These are phyloP conservation scores for Yarrowia deformans DNA, from an alignment of 805 yeast genomes.

Conservation along the genomic window DNA sequence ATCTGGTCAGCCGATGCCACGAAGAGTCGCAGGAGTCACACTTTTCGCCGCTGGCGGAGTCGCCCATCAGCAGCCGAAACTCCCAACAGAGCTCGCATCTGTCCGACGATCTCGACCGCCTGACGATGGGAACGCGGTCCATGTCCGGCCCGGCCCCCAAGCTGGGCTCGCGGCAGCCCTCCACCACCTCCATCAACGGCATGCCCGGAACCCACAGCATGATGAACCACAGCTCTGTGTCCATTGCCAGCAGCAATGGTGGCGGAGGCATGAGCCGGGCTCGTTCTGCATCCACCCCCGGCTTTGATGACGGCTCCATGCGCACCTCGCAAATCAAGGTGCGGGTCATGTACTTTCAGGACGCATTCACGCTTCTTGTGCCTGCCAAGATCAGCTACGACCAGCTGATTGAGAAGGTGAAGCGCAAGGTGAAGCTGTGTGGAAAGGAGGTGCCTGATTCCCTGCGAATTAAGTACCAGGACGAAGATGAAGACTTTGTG, in stretches of 20 bases:
- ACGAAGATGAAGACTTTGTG: conserved; percentile 95
- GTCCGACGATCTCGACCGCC: conserved; percentile 39
- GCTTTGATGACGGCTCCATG: conserved; percentile 13
- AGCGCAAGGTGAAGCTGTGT: conserved; percentile 61
- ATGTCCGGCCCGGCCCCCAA: conserved; percentile 32
- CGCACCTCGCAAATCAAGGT: conserved; percentile 47
- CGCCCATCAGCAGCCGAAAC: conserved; percentile 33
- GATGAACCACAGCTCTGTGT: conserved; percentile 35
- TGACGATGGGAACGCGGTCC: conserved; percentile 31
- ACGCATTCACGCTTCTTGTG: conserved; percentile 69
- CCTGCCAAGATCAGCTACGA: conserved; percentile 59
- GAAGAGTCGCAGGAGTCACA: conserved; percentile 14
- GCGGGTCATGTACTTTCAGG: conserved; percentile 50
- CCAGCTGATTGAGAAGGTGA: conserved; percentile 65
- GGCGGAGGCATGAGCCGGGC: conserved; percentile 29
- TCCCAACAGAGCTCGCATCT: conserved; percentile 39
- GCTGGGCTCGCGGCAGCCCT: conserved; percentile 16
- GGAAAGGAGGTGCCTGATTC: conserved; percentile 56
- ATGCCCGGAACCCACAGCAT: conserved; percentile 7
- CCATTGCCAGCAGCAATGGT: conserved; percentile 29
- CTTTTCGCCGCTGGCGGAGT: conserved; percentile 28
- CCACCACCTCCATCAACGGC: conserved; percentile 25
- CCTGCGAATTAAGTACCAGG: conserved; percentile 76
- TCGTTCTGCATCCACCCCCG: conserved; percentile 41
- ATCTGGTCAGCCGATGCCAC: conserved; percentile 37